Conservation (phyloP, 2,329 filamentous ascomycete genomes). For the Rutstroemia sp. region DNA sequence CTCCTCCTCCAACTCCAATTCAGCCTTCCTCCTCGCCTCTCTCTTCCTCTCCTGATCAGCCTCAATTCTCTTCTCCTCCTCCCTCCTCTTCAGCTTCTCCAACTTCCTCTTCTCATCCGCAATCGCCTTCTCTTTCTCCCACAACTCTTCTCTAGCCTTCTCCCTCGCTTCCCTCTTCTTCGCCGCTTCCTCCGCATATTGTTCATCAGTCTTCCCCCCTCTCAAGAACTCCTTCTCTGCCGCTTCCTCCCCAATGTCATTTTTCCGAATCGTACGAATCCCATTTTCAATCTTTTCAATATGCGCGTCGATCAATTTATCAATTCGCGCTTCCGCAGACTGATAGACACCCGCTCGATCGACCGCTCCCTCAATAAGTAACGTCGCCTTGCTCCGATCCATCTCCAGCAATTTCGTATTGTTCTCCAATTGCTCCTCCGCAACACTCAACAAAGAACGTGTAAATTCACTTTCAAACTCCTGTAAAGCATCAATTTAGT, state of each 20-base stretch:
- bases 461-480: constrained; percentile 63
- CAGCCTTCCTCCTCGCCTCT: constrained; percentile 25
- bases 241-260: constrained; percentile 62
- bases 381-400: constrained; percentile 65
- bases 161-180: constrained; percentile 53
- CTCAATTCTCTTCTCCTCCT: constrained; percentile 38
- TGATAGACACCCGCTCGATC: constrained; percentile 72
- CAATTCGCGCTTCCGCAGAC: constrained; percentile 59
- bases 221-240: constrained; percentile 57
- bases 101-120: constrained; percentile 55
- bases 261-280: constrained; percentile 59
- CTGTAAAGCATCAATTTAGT: constrained; percentile 34
- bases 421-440: constrained; percentile 66
- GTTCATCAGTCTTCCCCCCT: constrained; percentile 66
- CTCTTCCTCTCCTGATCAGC: constrained; percentile 38
- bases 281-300: constrained; percentile 59
- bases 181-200: constrained; percentile 62
- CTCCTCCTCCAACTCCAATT: constrained; percentile 23
- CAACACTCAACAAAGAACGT: constrained; percentile 60
- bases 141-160: constrained; percentile 51
- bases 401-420: constrained; percentile 68
- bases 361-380: constrained; percentile 70
- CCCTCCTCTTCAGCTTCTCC: constrained; percentile 44
- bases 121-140: constrained; percentile 48
- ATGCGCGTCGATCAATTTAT: constrained; percentile 55